Evolutionary conservation across 305 asterid genomes (phyloP).

Genomic region (Rubia occidens): DNA sequence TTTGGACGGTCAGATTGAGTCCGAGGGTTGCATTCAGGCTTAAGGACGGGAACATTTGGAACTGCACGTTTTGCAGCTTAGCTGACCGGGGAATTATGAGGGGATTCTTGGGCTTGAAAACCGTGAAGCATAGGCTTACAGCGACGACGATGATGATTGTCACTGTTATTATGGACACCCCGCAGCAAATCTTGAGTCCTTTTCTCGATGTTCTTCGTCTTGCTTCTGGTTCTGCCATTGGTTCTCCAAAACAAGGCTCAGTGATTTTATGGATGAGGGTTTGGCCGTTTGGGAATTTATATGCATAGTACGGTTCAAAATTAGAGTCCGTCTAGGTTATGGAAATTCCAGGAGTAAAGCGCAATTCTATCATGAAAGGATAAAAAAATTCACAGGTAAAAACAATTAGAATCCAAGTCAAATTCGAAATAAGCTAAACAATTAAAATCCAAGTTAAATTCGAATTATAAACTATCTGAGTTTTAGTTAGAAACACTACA

Average conservation of each 20-base stretch:
- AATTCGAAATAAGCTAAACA: too few relatives aligned
- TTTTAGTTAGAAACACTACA: too few relatives aligned
- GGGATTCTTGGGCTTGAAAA: slow-evolving; percentile 28
- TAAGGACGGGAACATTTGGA: slow-evolving; percentile 17
- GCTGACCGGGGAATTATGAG: slow-evolving; percentile 17
- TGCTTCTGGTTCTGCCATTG: background rate
- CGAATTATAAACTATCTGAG: too few relatives aligned
- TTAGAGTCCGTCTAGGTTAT: too few relatives aligned
- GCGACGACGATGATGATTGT: slow-evolving; percentile 13
- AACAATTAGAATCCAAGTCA: too few relatives aligned
- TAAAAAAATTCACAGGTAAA: too few relatives aligned
- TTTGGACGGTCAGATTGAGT: slow-evolving; percentile 19
- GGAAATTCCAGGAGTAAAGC: too few relatives aligned
- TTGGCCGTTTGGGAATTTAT: background rate
- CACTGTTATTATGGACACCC: background rate
- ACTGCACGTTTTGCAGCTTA: slow-evolving; percentile 15
- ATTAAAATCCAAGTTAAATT: too few relatives aligned
- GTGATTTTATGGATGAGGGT: background rate
- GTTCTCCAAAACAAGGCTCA: background rate
- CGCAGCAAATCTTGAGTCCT: slow-evolving; percentile 23
- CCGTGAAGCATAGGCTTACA: slow-evolving; percentile 14
- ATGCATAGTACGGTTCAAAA: background rate
- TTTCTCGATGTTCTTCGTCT: slow-evolving; percentile 1
- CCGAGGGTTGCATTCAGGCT: slow-evolving; percentile 17
- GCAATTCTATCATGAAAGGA: too few relatives aligned